Base-by-base conservation (phyloP, 202 grass and related monocot species). In the Saccharum hybrid region DNA sequence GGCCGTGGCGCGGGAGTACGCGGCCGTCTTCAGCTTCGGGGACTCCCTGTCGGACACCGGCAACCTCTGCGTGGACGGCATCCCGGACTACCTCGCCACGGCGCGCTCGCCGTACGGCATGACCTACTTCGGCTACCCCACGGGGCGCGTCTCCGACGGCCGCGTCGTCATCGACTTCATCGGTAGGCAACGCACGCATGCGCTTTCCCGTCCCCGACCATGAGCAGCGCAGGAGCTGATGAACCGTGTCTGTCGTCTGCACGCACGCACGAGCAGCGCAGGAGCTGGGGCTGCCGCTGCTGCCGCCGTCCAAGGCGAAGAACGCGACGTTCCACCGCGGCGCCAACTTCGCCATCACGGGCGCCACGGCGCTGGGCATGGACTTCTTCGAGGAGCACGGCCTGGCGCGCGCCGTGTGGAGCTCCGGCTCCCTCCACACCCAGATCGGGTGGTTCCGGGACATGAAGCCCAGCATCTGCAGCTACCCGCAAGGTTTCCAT, bases 101-200 rank as follows among this genome's bases (percentile, higher is more conserved):
- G 86, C 75, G 18, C 75, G 81, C 10, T 64, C 39, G 11, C 94
- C 94, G 7, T 97, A 97, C 52, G 94, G 94, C 73, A 81, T 76
- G 76, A 92, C 80, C 22, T 92, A 88, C 89, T 97, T 97, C 82
- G 89, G 92, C 15, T 87, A 78, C 70, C 91, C 94, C 3, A 97
- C 91, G 0, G 94, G 94, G 0, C 91, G 94, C 18, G 86, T 85
- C 87, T 97, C 89, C 68, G 87, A 97, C 63, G 94, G 94, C 21
- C 89, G 91, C 67, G 59, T 92, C 71, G 87, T 88, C 78, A 57
- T 92, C 64, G 94, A 97, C 82, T 94, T 97, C 82, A 97, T 97
- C 67, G 94, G 94, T 97, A 71, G 18, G 52, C 41, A 11, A 11
- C 57, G 57, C 57, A 23, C 4, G 14, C 48, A 1, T 42, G 1